Evolutionary conservation across 768 basidiomycete species (phyloP).

Genomic region (Kwoniella shandongensis): DNA sequence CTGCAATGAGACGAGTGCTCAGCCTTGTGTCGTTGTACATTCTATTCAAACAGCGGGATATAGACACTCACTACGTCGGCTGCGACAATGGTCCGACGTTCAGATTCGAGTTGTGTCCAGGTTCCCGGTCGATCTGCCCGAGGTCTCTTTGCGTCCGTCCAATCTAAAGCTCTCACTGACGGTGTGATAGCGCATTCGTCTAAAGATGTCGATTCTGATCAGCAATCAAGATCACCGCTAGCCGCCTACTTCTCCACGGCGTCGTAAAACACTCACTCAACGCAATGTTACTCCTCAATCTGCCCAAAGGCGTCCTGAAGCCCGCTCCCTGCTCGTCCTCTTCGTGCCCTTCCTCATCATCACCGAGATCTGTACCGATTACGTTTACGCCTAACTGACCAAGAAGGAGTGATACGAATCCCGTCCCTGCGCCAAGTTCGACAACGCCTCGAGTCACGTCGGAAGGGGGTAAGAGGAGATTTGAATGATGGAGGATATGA

Average conservation of each 20-base stretch:
- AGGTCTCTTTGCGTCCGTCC: constrained; percentile 31
- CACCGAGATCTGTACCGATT: constrained; percentile 40
- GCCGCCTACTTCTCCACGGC: too few relatives aligned
- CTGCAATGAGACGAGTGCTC: constrained; percentile 18
- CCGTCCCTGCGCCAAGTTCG: constrained; percentile 51
- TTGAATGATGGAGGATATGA: constrained; percentile 28
- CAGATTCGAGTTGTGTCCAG: constrained; percentile 17
- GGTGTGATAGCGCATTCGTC: constrained; percentile 3
- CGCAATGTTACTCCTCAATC: constrained; percentile 28
- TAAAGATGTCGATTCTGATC: too few relatives aligned
- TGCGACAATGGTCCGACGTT: constrained; percentile 37
- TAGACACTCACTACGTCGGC: constrained; percentile 48
- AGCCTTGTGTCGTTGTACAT: too few relatives aligned
- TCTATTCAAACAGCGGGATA: neutral
- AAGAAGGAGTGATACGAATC: constrained; percentile 46
- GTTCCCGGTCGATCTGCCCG: constrained; percentile 15
- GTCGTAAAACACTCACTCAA: constrained; percentile 48
- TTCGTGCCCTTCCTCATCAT: constrained; percentile 2
- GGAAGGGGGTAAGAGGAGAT: neutral
- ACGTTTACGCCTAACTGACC: constrained; percentile 34
- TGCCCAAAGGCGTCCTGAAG: constrained; percentile 29
- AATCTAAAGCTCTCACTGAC: constrained; percentile 30
- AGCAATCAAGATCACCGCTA: too few relatives aligned
- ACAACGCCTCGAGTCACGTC: constrained; percentile 12
- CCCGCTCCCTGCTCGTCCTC: constrained; percentile 3